phyloP scores from a whole-genome alignment of 1,284 basidiomycete species.

The Papiliotrema nemorosa region DNA sequence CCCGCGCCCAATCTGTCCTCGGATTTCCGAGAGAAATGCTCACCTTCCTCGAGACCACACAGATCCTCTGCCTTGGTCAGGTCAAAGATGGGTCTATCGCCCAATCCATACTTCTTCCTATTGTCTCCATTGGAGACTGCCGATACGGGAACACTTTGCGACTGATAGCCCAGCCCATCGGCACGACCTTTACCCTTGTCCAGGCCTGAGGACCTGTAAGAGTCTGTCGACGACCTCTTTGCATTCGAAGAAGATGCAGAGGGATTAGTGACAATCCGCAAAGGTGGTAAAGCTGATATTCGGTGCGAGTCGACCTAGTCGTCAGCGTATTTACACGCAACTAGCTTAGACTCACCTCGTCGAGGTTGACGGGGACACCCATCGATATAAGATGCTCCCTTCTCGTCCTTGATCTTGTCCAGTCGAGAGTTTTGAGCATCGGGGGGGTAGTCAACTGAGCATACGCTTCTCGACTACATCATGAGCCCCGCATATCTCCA shows the following conservation, averaged over 20 bases:
- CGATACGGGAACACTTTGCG: slow-evolving; percentile 11
- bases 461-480: slow-evolving; percentile 69
- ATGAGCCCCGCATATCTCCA: slow-evolving; percentile 8
- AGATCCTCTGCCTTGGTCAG: slow-evolving; percentile 61
- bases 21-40: slow-evolving; percentile 16
- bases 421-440: slow-evolving; percentile 70
- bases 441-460: slow-evolving; percentile 55
- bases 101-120: slow-evolving; percentile 56
- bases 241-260: not conserved
- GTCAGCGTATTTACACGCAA: not conserved
- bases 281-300: slow-evolving; percentile 66
- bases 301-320: slow-evolving; percentile 61
- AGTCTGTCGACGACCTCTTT: not conserved
- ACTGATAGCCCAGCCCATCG: not conserved
- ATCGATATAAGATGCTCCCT: slow-evolving; percentile 82
- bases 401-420: slow-evolving; percentile 82
- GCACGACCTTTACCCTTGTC: slow-evolving; percentile 16
- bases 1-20: not conserved
- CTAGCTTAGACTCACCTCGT: slow-evolving; percentile 61
- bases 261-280: slow-evolving; percentile 65
- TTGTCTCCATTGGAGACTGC: slow-evolving; percentile 1
- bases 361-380: slow-evolving; percentile 87
- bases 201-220: not conserved
- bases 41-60: slow-evolving; percentile 66
- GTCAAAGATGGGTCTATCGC: slow-evolving; percentile 69